Percentiles rank a stretch among this genome's conserved stretches.
Evolutionary conservation across 352 stramenopile species (phyloP).

Genomic region (Peronospora destructor): DNA sequence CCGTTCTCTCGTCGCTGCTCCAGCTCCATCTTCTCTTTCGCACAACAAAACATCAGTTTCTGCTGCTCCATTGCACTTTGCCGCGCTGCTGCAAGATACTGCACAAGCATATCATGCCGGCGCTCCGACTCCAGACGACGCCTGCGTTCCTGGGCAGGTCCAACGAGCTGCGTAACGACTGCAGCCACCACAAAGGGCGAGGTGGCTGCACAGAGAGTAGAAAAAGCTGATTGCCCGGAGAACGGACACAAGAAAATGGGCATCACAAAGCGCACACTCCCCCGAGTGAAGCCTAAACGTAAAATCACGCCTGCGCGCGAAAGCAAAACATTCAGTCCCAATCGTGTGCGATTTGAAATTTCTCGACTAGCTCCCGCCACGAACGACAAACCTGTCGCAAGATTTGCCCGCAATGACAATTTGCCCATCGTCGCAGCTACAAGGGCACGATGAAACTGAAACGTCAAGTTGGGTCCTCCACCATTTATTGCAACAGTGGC

Average conservation of each 20-base stretch:
- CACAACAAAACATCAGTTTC: slow-evolving; percentile 58
- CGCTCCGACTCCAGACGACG: slow-evolving; percentile 43
- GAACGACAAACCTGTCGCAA: slow-evolving; percentile 44
- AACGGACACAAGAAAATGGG: slow-evolving; percentile 79
- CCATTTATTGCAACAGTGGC: slow-evolving; percentile 40
- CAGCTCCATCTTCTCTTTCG: slow-evolving; percentile 49
- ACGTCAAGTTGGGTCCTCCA: slow-evolving; percentile 48
- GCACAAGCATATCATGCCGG: slow-evolving; percentile 37
- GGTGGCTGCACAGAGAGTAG: slow-evolving; percentile 69
- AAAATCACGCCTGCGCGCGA: slow-evolving; percentile 52
- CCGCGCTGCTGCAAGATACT: slow-evolving; percentile 53
- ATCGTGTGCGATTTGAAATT: slow-evolving; percentile 47
- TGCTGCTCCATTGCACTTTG: slow-evolving; percentile 59
- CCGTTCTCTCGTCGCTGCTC: slow-evolving; percentile 38
- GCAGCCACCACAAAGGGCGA: slow-evolving; percentile 62
- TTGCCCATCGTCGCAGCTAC: slow-evolving; percentile 39
- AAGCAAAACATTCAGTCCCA: slow-evolving; percentile 57
- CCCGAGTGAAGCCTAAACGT: slow-evolving; percentile 65
- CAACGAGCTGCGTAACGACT: slow-evolving; percentile 56
- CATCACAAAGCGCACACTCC: slow-evolving; percentile 75
- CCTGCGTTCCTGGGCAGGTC: slow-evolving; percentile 56
- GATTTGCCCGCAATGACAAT: slow-evolving; percentile 43
- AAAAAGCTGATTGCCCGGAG: slow-evolving; percentile 53
- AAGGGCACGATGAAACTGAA: slow-evolving; percentile 42
- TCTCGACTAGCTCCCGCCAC: slow-evolving; percentile 46